phyloP scores from a whole-genome alignment of 2,329 filamentous ascomycete species.

The Hypoxylon sp. region DNA sequence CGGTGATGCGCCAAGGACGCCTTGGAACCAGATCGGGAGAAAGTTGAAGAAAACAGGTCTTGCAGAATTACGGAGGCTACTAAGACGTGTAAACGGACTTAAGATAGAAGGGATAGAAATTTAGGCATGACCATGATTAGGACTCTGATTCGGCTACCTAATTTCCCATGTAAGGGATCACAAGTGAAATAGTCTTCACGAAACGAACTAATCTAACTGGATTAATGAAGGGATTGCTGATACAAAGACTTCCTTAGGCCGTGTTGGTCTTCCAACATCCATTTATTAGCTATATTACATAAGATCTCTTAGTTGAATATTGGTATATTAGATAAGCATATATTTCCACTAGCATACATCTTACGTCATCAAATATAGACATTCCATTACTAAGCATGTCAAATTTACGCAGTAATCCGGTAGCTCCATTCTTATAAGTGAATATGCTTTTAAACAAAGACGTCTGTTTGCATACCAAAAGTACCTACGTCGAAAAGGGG shows the following conservation, averaged over 20 bases:
- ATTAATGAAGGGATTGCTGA: neutral
- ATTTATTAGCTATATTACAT: too few species aligned
- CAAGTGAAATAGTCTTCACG: neutral
- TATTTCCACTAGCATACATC: too few species aligned
- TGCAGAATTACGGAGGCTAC: neutral
- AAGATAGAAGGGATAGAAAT: neutral
- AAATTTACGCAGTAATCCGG: too few species aligned
- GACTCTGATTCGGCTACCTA: neutral
- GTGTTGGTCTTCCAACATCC: neutral
- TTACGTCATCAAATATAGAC: too few species aligned
- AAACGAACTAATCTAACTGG: neutral
- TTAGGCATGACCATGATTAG: neutral
- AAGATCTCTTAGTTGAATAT: too few species aligned
- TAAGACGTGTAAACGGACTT: neutral
- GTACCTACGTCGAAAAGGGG: too few species aligned
- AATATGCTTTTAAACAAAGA: too few species aligned
- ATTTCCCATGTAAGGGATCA: neutral
- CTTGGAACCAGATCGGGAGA: constrained; percentile 46
- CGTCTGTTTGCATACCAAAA: too few species aligned
- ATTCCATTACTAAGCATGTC: too few species aligned
- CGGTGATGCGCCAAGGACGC: constrained; percentile 17
- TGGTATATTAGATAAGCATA: too few species aligned
- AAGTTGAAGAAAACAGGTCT: neutral
- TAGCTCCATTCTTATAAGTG: too few species aligned
- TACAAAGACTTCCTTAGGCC: neutral